phyloP scores from a whole-genome alignment of 1,284 basidiomycete species.

The Fomitopsis pinicola region DNA sequence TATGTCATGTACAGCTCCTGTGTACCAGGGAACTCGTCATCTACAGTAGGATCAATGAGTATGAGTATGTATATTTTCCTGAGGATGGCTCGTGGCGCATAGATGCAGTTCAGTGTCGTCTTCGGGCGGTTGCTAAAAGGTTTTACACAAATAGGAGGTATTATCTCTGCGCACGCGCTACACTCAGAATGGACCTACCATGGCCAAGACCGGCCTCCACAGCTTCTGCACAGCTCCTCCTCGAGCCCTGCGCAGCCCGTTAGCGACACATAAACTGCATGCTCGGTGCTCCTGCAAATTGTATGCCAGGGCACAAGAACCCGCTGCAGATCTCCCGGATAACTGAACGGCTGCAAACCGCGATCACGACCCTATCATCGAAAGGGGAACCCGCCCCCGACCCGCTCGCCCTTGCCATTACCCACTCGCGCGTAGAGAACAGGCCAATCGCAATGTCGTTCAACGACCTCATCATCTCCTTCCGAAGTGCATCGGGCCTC shows the following conservation, averaged over 20 bases:
- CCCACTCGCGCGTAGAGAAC: constrained; percentile 6
- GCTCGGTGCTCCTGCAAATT: not conserved
- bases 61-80: too few species aligned
- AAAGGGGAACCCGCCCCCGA: constrained; percentile 11
- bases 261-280: not conserved
- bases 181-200: too few species aligned
- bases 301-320: constrained; percentile 11
- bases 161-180: not conserved
- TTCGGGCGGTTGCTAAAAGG: not conserved
- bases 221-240: not conserved
- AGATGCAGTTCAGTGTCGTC: too few species aligned
- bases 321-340: constrained; percentile 17
- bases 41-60: too few species aligned
- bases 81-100: too few species aligned
- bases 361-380: constrained; percentile 8
- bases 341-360: constrained; percentile 17
- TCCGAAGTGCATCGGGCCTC: constrained; percentile 62
- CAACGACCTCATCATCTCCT: constrained; percentile 55
- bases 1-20: too few species aligned
- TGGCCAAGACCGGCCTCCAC: not conserved
- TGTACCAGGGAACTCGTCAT: too few species aligned
- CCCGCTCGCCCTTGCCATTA: constrained; percentile 6
- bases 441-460: constrained; percentile 22
- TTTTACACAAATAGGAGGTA: not conserved
- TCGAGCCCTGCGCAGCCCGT: not conserved